Evolutionary conservation across 257 asterid genomes (phyloP).

Genomic region (Handroanthus guayacan): DNA sequence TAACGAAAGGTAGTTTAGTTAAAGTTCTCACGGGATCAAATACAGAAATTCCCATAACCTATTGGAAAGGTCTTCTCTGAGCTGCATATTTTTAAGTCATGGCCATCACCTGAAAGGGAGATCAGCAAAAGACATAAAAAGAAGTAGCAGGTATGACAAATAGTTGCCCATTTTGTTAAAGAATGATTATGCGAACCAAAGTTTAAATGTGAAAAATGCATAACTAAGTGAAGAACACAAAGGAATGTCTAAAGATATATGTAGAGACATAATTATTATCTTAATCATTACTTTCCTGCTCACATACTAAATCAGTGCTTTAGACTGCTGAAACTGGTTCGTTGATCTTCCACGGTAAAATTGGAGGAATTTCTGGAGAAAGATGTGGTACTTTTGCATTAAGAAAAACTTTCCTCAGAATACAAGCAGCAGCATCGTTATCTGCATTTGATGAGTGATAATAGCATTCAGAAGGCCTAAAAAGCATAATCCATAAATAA

Average conservation of each 20-base stretch:
- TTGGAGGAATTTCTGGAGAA: constrained; percentile 86
- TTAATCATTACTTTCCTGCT: constrained; percentile 30
- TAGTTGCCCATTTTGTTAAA: too few species aligned
- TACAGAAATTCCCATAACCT: too few species aligned
- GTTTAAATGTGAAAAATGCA: constrained; percentile 14
- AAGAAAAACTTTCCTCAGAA: constrained; percentile 89
- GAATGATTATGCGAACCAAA: too few species aligned
- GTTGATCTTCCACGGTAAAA: constrained; percentile 89
- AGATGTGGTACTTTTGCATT: constrained; percentile 99
- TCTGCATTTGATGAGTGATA: constrained; percentile 50
- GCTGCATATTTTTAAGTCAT: too few species aligned
- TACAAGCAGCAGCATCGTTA: constrained; percentile 97
- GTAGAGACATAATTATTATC: background rate
- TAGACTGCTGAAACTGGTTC: constrained; percentile 77
- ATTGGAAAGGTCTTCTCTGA: too few species aligned
- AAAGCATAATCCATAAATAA: background rate
- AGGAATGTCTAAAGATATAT: background rate
- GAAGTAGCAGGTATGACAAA: constrained; percentile 1
- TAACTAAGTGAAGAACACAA: background rate
- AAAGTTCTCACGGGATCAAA: too few species aligned
- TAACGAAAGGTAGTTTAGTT: too few species aligned
- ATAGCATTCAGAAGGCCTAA: background rate
- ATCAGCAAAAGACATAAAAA: constrained; percentile 25
- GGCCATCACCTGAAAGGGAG: constrained; percentile 82
- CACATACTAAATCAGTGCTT: constrained; percentile 56